Conservation (phyloP, 148 eudicot genomes). For the Chenopodium quinoa region DNA sequence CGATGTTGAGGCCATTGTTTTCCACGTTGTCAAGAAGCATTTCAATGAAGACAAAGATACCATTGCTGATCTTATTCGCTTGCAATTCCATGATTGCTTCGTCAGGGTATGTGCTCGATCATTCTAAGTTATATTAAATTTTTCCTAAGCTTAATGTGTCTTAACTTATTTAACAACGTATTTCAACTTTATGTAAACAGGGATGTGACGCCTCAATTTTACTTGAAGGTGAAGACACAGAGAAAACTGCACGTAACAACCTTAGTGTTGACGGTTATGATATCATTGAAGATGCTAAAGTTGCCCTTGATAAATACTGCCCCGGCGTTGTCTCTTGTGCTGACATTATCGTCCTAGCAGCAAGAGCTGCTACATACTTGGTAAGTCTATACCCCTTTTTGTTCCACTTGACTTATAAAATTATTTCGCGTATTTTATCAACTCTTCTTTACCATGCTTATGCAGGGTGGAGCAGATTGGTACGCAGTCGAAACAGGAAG, state of each 20-base stretch:
- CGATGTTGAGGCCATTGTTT: constrained; percentile 19
- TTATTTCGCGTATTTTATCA: too few relatives aligned
- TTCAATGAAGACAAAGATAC: constrained; percentile 13
- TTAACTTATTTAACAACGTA: too few relatives aligned
- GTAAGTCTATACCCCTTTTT: constrained; percentile 5
- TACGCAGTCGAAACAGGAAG: constrained; percentile 25
- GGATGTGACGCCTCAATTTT: constrained; percentile 26
- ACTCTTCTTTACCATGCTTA: too few relatives aligned
- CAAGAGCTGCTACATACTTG: constrained; percentile 41
- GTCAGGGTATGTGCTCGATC: constrained; percentile 22
- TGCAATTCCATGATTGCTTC: constrained; percentile 33
- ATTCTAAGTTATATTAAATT: not conserved
- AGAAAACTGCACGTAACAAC: constrained; percentile 18
- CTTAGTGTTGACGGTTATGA: constrained; percentile 18
- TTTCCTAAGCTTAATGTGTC: too few relatives aligned
- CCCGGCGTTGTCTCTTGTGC: constrained; percentile 62
- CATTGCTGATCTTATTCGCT: constrained; percentile 30
- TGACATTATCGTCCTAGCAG: constrained; percentile 42
- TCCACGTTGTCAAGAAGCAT: constrained; percentile 18
- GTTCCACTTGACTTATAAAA: too few relatives aligned
- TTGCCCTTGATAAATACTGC: constrained; percentile 37
- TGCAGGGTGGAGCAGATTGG: constrained; percentile 32
- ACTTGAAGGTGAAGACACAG: constrained; percentile 22
- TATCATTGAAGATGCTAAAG: constrained; percentile 35
- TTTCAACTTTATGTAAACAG: not conserved